Percentiles rank a stretch among this genome's conserved stretches.
Evolutionary conservation across 352 stramenopile genomes (phyloP).

Genomic region (Phytophthora pini): DNA sequence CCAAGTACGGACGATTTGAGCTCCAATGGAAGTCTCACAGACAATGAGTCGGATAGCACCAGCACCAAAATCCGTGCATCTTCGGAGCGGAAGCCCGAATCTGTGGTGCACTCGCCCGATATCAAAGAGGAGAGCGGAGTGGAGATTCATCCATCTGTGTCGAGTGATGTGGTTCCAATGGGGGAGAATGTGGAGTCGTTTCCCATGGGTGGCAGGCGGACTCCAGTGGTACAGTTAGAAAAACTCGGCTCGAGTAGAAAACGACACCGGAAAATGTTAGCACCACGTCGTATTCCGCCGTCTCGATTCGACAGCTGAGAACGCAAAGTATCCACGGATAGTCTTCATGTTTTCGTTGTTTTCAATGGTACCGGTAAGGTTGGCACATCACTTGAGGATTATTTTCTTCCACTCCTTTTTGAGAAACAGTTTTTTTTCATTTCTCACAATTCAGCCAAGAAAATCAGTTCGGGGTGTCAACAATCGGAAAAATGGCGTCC

Average conservation of each 20-base stretch:
- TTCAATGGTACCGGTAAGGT: not conserved
- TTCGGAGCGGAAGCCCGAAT: slow-evolving; percentile 7
- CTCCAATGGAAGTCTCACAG: slow-evolving; percentile 16
- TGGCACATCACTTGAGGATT: not conserved
- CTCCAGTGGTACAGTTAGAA: slow-evolving; percentile 12
- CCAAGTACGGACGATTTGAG: slow-evolving; percentile 23
- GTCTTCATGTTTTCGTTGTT: slow-evolving; percentile 3
- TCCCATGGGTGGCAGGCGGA: not conserved
- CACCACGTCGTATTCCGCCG: slow-evolving; percentile 59
- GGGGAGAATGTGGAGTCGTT: slow-evolving; percentile 2
- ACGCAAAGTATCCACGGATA: not conserved
- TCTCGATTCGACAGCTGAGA: slow-evolving; percentile 24
- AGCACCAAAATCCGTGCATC: slow-evolving; percentile 13
- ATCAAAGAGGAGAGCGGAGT: slow-evolving; percentile 7
- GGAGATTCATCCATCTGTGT: not conserved
- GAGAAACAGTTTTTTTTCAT: slow-evolving; percentile 22
- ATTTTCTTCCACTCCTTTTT: slow-evolving; percentile 8
- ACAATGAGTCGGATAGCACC: slow-evolving; percentile 33
- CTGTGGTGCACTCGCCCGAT: not conserved
- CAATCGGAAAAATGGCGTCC: slow-evolving; percentile 26
- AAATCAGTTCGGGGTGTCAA: slow-evolving; percentile 22
- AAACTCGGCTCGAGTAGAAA: slow-evolving; percentile 44
- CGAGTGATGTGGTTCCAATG: not conserved
- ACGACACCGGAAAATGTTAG: slow-evolving; percentile 58
- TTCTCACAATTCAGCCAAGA: slow-evolving; percentile 20